A percentile compares a stretch with the other conserved stretches of the same genome.
phyloP scores from a whole-genome alignment of 2,329 filamentous ascomycete genomes.

The Periconia digitata region DNA sequence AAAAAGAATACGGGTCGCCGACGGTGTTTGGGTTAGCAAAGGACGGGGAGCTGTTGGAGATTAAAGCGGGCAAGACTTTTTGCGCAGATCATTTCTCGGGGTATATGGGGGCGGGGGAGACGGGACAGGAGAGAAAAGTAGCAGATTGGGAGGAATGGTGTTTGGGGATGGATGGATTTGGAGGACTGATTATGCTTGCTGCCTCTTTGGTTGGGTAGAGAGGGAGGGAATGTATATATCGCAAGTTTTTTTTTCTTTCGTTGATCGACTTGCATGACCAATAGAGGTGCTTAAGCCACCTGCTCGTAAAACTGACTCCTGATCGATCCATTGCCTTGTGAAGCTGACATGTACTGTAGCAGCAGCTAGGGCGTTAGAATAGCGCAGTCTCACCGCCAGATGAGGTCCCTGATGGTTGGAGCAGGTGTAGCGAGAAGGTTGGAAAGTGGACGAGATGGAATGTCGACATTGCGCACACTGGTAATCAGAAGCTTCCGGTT shows the following conservation, averaged over 20 bases:
- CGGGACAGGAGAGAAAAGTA: constrained; percentile 12
- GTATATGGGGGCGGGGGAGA: constrained; percentile 9
- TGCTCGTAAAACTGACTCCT: too few species aligned
- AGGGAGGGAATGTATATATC: background rate
- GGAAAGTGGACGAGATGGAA: background rate
- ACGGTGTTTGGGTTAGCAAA: constrained; percentile 33
- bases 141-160: constrained; percentile 51
- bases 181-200: constrained; percentile 50
- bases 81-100: constrained; percentile 23
- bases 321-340: too few species aligned
- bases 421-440: background rate
- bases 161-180: constrained; percentile 50
- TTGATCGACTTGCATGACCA: too few species aligned
- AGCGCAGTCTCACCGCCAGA: background rate
- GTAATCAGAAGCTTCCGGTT: background rate
- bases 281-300: too few species aligned
- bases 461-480: background rate
- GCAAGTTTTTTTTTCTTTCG: background rate
- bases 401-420: background rate
- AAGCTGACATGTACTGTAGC: too few species aligned
- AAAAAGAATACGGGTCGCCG: constrained; percentile 20
- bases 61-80: constrained; percentile 26
- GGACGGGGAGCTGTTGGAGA: constrained; percentile 37
- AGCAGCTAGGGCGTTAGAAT: too few species aligned
- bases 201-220: constrained; percentile 34